Evolutionary conservation across 2,329 filamentous ascomycete species (phyloP), one percentile per base, ranked within the genome.

Genomic region (Fusarium zealandicum): DNA sequence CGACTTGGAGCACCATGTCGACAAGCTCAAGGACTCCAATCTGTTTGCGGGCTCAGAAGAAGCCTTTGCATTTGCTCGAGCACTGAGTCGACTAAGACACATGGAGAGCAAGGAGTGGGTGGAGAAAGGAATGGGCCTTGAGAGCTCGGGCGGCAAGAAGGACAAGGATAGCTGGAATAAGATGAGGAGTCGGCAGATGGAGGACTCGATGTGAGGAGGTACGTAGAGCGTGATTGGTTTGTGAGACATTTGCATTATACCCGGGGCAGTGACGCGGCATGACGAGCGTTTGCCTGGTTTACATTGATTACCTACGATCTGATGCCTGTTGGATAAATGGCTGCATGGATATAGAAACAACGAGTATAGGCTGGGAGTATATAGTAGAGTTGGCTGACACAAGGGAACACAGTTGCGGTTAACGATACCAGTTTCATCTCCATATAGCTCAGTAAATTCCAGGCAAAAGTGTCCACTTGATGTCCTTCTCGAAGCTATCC

Each of bases 31-130:
- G 78, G 88, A 87, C 63, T 92, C 88, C 35, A 90, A 84, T 62
- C 84, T 98, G 32, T 99, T 99, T 73, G 90, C 89, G 1, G 95
- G 95, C 33, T 95, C 97, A 53, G 95, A 99, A 77, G 95, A 99
- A 76, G 85, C 92, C 0, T 99, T 99, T 77, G 95, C 95, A 0
- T 99, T 99, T 78, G 92, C 92, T 18, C 80, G 95, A 47, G 95
- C 95, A 1, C 73, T 98, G 64, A 93, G 89, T 47, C 80, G 95
- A 50, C 76, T 99, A 57, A 89, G 81, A 48, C 92, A 98, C 75
- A 99, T 99, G 95, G 91, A 92, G 16, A 95, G 91, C 72, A 85
- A 87, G 72, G 90, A 97, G 72, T 99, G 95, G 95, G 90, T 98
- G 3, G 93, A 98, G 76, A 76, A 92, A 12, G 93, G 85, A 2